Base-by-base conservation (phyloP, 2,329 filamentous ascomycete species). In the Fusarium drepaniforme region DNA sequence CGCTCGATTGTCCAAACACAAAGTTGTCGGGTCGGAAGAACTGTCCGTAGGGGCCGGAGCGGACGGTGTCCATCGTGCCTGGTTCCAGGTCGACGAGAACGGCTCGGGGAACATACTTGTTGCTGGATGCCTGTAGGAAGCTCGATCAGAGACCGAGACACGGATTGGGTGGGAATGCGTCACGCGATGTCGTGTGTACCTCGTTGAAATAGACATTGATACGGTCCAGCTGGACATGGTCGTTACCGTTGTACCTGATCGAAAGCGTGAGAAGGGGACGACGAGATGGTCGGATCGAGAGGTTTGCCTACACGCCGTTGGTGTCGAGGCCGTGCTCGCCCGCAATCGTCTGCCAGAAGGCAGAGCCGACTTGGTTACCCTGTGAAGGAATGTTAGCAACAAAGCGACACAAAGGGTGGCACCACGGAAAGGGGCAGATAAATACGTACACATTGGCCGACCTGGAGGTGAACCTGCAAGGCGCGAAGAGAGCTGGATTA, bases 151-250 rank as follows among this genome's bases (percentile, higher is more conserved):
- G 51, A 35, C 51, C 51, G 28, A 56, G 51, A 56, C 18, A 56
- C 28, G 28, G 30, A 56, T 35, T 56, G 51, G 11, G 5, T 53
- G n/a, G 25, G 49, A 13, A n/a, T 28, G 28, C 16, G 18, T 56
- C 28, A 56, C 51, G 51, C 51, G 18, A 33, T 15, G 28, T 56
- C 28, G 51, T 49, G 28, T 56, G 51, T 56, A 56, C 51, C 51
- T 56, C 51, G 51, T 56, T 56, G 51, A 56, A 56, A 56, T 56
- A 56, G 51, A 56, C 51, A 56, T 56, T 56, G 51, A 56, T 56
- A 33, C 51, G 51, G 51, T 56, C 51, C 51, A 56, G 51, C 28
- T 56, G 51, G 51, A 56, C 51, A 28, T 56, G 51, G 18, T 56
- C 51, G 51, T 56, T 33, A 15, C 51, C 51, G 51, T 33, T 56